Evolutionary conservation across 441 rosid genomes (phyloP), one percentile per base, ranked within the genome.

Genomic region (Macaranga tanarius): DNA sequence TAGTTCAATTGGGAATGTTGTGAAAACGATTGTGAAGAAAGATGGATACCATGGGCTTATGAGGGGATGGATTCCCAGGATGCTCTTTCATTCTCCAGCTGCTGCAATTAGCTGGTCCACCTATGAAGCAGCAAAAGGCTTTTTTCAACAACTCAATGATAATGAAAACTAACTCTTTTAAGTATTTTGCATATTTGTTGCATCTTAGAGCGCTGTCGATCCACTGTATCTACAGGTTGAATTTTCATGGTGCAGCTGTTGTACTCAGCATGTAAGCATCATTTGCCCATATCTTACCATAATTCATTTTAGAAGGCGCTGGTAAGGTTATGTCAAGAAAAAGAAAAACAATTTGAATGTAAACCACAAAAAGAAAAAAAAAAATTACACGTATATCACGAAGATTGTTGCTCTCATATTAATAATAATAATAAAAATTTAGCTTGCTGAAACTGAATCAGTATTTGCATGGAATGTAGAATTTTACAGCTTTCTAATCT

Each of bases 91-190:
- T 72, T 92, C 97, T 62, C 97, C 98, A 10, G 98, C 98, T 73
- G 95, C 98, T 61, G 97, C 97, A 4, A 93, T 93, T 70, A 90
- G 94, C 79, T 93, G 98, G 98, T 91, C 98, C 17, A 86, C 90
- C 12, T 93, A 93, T 75, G 98, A 91, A 83, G 85, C 90, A 0
- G 84, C 76, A 6, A 93, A 93, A 79, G 55, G 84, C 15, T 88
- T 89, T 76, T 93, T 91, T 56, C 85, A 86, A 55, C 81, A 84
- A 67, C 76, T 83, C 71, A 86, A 87, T 69, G 28, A 38, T 20
- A 70, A 22, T 28, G 45, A 6, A 17, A 48, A 59, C 10, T 34
- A 16, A 17, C 25, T 38, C 4, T 10, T 8, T 48, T 45, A 38
- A 65, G 22, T 15, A 31, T 34, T 34, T 28, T 28, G 28, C 26